Percentiles rank a stretch among this genome's conserved stretches.
Conservation (phyloP, 345 rosid species). For the Anacardium occidentale region DNA sequence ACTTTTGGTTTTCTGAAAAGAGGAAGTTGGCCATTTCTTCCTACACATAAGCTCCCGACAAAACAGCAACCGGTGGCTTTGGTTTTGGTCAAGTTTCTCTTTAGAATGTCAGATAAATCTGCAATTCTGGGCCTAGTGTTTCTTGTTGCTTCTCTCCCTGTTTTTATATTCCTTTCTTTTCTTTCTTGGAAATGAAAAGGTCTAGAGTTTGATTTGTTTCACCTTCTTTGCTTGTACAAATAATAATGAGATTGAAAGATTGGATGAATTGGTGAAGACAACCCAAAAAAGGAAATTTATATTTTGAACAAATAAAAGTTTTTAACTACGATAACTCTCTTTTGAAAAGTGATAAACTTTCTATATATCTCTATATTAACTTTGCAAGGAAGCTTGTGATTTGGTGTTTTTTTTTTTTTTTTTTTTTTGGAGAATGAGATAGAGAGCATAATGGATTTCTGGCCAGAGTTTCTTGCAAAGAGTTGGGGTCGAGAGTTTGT, state of each 20-base stretch:
- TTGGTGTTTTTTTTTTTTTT: background rate
- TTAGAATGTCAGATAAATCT: background rate
- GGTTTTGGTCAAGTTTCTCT: constrained; percentile 12
- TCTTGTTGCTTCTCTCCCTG: background rate
- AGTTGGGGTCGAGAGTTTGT: constrained; percentile 86
- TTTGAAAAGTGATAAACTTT: constrained; percentile 17
- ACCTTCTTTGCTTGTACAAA: background rate
- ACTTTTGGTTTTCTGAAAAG: background rate
- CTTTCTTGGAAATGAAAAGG: background rate
- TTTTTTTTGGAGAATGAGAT: constrained; percentile 11
- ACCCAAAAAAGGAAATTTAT: background rate
- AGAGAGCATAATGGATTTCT: constrained; percentile 61
- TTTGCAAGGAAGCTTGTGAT: background rate
- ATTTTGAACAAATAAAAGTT: no score
- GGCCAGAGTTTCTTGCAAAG: constrained; percentile 90
- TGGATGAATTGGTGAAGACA: background rate
- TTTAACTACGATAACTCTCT: background rate
- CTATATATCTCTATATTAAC: background rate
- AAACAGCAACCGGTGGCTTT: constrained; percentile 35
- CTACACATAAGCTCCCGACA: constrained; percentile 8
- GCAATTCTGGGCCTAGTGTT: background rate
- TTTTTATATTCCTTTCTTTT: background rate
- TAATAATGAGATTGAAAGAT: background rate
- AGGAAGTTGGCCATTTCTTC: constrained; percentile 23
- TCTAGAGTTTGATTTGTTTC: background rate